Conservation (phyloP, 352 stramenopile genomes). For the Globisporangium cederbergense region DNA sequence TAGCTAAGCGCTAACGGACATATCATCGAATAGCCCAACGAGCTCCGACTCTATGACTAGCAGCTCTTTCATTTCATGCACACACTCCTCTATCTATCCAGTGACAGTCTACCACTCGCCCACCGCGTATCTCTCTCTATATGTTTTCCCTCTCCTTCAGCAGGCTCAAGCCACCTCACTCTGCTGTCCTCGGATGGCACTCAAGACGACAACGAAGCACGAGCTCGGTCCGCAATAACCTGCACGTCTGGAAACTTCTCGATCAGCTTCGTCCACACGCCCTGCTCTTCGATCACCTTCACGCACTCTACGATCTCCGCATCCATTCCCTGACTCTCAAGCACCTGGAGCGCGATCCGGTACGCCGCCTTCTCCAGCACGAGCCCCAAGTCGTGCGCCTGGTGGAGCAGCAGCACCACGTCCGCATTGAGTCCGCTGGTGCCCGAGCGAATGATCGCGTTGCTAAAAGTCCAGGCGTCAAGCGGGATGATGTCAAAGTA, state of each 20-base stretch:
- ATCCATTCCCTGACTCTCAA: constrained; percentile 27
- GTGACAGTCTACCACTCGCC: too few species aligned
- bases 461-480: constrained; percentile 48
- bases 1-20: too few species aligned
- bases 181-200: neutral
- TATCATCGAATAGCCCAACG: too few species aligned
- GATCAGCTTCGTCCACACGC: constrained; percentile 29
- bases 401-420: constrained; percentile 41
- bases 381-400: constrained; percentile 30
- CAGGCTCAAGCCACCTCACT: neutral
- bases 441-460: constrained; percentile 49
- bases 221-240: constrained; percentile 20
- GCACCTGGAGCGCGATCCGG: constrained; percentile 38
- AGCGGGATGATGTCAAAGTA: constrained; percentile 47
- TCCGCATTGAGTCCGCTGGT: constrained; percentile 38
- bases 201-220: neutral
- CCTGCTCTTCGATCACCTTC: constrained; percentile 27
- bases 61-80: too few species aligned
- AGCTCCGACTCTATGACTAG: too few species aligned
- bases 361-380: constrained; percentile 43
- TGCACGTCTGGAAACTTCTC: constrained; percentile 33
- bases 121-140: neutral
- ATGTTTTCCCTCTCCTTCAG: neutral
- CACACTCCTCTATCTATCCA: too few species aligned
- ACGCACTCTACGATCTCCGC: constrained; percentile 30